Base-by-base conservation (phyloP, 2,329 filamentous ascomycete species). In the Sphaerulina populicola region DNA sequence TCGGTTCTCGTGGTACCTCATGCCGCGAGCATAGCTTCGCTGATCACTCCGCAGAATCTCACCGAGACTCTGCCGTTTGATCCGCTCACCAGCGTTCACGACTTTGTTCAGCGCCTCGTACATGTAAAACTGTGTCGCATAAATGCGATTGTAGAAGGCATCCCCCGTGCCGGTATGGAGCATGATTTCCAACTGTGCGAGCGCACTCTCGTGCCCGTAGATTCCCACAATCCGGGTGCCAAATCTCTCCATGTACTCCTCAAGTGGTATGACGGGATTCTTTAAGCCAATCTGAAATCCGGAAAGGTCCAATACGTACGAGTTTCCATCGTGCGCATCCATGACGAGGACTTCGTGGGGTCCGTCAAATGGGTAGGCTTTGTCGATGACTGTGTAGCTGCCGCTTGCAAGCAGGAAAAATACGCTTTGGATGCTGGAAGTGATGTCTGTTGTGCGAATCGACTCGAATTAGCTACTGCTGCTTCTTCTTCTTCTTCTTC, bases 291-390 rank as follows among this genome's bases (percentile, higher is more conserved):
- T 40, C 12, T 47, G 45, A 6, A 36, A 36, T 5, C 45, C 45
- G 36, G 45, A 39, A 11, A 47, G 45, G 7, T 47, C 45, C 27
- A 47, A 40, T 4, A 41, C 23, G 29, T 47, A 47, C 6, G 45
- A 47, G 4, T 33, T 41, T 6, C 45, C 45, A 29, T 47, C 45
- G 6, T 30, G 29, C 11, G 45, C 45, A 9, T 40, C 35, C 27
- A 47, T 31, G 11, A 23, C 38, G 10, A 47, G 45, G 10, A 47
- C 36, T 35, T 47, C 36, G 45, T 47, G 45, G 1, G 33, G 29
- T 1, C 33, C 43, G 4, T 23, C 36, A 3, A 21, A 4, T 1
- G 31, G 14, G 1, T 12, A 12, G 7, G 11, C 12, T 10, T 5
- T 37, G 5, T 45, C 43, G 12, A 37, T 31, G 33, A 45, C 43